These are phyloP conservation scores for Spathaspora sp. DNA, from an alignment of 805 yeast species.

Conservation along the genomic window DNA sequence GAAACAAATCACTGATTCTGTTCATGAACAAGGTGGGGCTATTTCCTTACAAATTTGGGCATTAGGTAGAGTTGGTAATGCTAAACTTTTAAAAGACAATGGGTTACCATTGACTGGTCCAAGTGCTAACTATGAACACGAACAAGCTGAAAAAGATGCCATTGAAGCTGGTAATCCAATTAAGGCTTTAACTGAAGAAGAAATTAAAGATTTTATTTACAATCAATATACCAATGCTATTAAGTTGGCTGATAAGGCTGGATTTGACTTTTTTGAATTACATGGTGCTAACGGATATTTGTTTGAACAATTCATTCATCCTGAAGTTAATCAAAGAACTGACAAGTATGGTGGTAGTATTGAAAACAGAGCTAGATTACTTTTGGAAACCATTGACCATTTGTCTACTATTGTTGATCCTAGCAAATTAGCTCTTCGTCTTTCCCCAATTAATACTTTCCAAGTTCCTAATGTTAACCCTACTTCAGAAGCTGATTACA, in stretches of 20 bases:
- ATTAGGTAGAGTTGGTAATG: constrained; percentile 41
- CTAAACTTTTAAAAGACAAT: constrained; percentile 19
- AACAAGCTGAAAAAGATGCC: constrained; percentile 12
- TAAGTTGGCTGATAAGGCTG: constrained; percentile 24
- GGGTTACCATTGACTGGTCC: constrained; percentile 18
- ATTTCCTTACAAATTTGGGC: constrained; percentile 52
- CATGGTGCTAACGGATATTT: constrained; percentile 42
- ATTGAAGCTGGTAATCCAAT: constrained; percentile 16
- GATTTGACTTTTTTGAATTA: constrained; percentile 37
- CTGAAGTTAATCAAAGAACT: constrained; percentile 29
- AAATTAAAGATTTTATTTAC: constrained; percentile 17
- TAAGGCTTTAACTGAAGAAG: constrained; percentile 18
- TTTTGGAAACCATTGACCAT: constrained; percentile 32
- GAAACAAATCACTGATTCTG: constrained; percentile 42
- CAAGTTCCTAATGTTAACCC: constrained; percentile 24
- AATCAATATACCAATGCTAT: constrained; percentile 24
- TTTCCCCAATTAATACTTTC: constrained; percentile 33
- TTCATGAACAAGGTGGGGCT: constrained; percentile 43
- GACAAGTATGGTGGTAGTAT: constrained; percentile 33
- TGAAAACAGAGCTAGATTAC: constrained; percentile 37
- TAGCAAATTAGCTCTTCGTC: constrained; percentile 26
- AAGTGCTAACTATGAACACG: constrained; percentile 14
- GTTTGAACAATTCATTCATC: constrained; percentile 34
- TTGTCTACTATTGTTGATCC: constrained; percentile 23
- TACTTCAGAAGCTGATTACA: constrained; percentile 22